Evolutionary conservation across 1,139 yeast genomes (phyloP), one percentile per base, ranked within the genome.

Genomic region (Sugiyamaella xylanicola): DNA sequence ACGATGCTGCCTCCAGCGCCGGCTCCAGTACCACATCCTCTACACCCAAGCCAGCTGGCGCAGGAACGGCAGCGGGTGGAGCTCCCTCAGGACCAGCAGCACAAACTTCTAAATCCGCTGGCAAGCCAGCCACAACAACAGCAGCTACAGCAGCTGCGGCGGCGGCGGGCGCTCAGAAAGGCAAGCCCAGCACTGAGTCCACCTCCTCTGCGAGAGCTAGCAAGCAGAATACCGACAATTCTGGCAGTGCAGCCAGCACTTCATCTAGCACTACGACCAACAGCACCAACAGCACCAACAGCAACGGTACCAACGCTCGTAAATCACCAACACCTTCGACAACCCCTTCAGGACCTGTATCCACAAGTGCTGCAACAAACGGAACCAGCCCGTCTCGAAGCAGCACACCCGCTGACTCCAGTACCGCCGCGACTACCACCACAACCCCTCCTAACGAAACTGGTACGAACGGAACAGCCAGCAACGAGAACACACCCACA

Each of bases 21-120:
- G 15, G 43, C 21, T 21, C 54, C n/a, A 35, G 46, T 22, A 25
- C 51, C 15, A 15, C 48, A n/a, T 20, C 47, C 19, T 35, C 54
- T 2, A 22, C 25, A n/a, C 16, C 54, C 21, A 43, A 13, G 13
- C 7, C 37, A 13, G 40, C 25, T 17, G 25, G 19, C 7, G 40
- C 29, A 25, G 37, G 15, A 4, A 19, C 45, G 16, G 51, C 51
- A 19, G 35, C 29, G 9, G 29, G 29, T 5, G 29, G 29, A 25
- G 9, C 29, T 25, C 29, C 29, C 29, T 25, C 29, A 5, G 29
- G 29, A 5, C 29, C 29, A 5, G 29, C 29, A 5, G 29, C 29
- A 5, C n/a, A n/a, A n/a, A 25, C 29, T 9, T 25, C 29, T 9
- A 25, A 25, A 25, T n/a, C 39, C 40, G 17, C 51, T 36, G 36